Conservation (phyloP, 305 asterid species). For the Solanum hybrid region DNA sequence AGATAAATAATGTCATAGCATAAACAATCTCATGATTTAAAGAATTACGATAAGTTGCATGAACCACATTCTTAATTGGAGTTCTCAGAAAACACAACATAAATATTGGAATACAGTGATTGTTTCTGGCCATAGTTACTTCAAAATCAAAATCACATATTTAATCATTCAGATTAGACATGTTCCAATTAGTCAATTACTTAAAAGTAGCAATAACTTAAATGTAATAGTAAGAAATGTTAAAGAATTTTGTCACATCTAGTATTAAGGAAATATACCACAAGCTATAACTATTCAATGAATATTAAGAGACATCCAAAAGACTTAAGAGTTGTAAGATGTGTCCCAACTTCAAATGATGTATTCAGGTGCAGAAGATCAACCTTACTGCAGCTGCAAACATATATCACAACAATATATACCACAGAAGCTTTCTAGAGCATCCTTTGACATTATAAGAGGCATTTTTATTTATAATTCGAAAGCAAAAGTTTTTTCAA, state of each 20-base stretch:
- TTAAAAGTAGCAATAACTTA: neutral
- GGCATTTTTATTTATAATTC: neutral
- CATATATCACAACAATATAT: no score
- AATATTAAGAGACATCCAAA: no score
- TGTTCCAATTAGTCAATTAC: neutral
- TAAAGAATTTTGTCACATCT: no score
- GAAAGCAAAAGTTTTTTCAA: neutral
- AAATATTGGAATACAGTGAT: neutral
- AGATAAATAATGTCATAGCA: neutral
- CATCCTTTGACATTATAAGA: neutral
- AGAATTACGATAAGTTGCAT: neutral
- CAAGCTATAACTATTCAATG: no score
- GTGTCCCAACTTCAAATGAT: no score
- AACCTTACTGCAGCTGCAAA: no score
- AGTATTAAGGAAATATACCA: no score
- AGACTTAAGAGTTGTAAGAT: no score
- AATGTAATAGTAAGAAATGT: no score
- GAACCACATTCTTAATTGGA: neutral
- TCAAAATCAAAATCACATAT: neutral
- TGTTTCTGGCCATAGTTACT: neutral
- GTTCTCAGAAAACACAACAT: neutral
- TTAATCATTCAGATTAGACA: neutral
- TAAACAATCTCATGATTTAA: no score
- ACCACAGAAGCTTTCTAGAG: neutral
- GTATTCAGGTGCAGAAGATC: no score